These are phyloP conservation scores for Crithidia brevicula DNA, from an alignment of 208 protist species.

Conservation along the genomic window DNA sequence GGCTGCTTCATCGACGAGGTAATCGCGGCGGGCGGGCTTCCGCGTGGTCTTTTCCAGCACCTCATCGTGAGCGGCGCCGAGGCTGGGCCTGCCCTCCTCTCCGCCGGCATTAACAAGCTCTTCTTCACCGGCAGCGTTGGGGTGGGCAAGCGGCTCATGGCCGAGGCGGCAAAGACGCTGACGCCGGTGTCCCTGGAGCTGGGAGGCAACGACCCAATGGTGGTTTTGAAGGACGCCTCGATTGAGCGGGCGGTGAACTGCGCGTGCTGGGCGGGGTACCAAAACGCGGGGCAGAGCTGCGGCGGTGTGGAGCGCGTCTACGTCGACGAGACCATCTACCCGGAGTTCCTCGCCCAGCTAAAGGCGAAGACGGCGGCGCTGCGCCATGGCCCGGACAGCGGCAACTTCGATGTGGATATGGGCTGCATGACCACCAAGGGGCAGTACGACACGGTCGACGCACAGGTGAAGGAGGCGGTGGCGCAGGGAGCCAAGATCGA, in stretches of 20 bases:
- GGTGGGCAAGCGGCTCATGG: constrained; percentile 82
- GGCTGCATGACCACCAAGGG: constrained; percentile 66
- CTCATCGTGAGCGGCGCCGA: constrained; percentile 50
- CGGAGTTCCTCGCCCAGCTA: constrained; percentile 65
- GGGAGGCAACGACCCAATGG: constrained; percentile 85
- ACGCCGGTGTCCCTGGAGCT: constrained; percentile 84
- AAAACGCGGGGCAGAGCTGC: constrained; percentile 88
- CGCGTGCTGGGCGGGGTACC: constrained; percentile 78
- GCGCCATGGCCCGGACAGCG: constrained; percentile 65
- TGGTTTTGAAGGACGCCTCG: constrained; percentile 76
- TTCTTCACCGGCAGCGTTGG: constrained; percentile 88
- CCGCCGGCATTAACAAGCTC: constrained; percentile 68
- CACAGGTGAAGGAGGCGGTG: constrained; percentile 74
- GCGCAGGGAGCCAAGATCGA: constrained; percentile 61
- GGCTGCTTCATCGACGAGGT: constrained; percentile 75
- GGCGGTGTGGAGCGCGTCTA: constrained; percentile 77
- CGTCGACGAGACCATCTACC: constrained; percentile 75
- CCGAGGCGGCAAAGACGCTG: constrained; percentile 70
- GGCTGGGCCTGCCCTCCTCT: constrained; percentile 47
- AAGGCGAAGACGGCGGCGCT: constrained; percentile 72
- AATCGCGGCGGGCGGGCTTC: constrained; percentile 57
- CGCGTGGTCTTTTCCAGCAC: constrained; percentile 68
- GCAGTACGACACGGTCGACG: constrained; percentile 67
- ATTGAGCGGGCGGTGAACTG: constrained; percentile 85
- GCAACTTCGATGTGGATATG: constrained; percentile 70